Evolutionary conservation across 2,329 filamentous ascomycete species (phyloP).

Genomic region (Hyphodiscus sp.): DNA sequence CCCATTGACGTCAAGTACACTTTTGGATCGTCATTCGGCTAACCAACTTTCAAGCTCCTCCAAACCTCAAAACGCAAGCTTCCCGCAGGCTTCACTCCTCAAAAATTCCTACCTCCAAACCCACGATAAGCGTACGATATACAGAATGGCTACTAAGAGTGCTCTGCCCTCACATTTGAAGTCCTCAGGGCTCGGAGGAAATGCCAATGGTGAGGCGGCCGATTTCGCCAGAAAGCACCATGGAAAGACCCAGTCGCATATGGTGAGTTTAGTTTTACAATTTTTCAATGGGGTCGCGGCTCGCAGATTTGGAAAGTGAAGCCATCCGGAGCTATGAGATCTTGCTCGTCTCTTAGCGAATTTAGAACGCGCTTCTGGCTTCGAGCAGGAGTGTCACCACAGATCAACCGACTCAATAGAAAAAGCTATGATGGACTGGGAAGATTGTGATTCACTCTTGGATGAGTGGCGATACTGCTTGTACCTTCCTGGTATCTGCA

Average conservation of each 20-base stretch:
- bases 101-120: background rate
- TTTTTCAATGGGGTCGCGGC: background rate
- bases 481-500: constrained; percentile 16
- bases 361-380: constrained; percentile 3
- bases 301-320: background rate
- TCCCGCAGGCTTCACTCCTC: background rate
- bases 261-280: constrained; percentile 53
- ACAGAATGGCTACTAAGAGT: constrained; percentile 64
- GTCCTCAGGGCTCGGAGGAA: constrained; percentile 27
- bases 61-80: constrained; percentile 1
- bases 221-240: constrained; percentile 62
- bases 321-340: background rate
- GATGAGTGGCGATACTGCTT: constrained; percentile 5
- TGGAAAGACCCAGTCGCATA: constrained; percentile 79
- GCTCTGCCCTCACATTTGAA: constrained; percentile 82
- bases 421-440: background rate
- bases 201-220: constrained; percentile 32
- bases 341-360: background rate
- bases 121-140: background rate
- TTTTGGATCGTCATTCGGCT: background rate
- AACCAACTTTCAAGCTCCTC: background rate
- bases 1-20: background rate
- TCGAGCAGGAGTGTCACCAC: background rate
- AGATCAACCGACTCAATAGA: background rate
- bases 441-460: background rate